Evolutionary conservation across 345 rosid genomes (phyloP).

Genomic region (Linum trigynum): DNA sequence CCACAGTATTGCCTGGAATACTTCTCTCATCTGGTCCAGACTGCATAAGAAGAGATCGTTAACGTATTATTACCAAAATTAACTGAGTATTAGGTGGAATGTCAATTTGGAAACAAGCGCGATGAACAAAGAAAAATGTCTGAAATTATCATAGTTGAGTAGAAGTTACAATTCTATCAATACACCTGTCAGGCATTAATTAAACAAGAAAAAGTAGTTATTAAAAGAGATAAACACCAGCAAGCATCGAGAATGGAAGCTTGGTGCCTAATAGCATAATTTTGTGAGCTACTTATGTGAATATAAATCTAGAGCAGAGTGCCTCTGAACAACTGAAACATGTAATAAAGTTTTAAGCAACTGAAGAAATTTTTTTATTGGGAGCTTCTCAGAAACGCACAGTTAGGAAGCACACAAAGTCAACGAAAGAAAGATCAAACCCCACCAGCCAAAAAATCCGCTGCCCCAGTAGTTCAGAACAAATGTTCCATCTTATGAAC

Average conservation of each 20-base stretch:
- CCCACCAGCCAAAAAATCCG: too few species aligned
- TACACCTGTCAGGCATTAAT: not conserved
- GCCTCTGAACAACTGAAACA: not conserved
- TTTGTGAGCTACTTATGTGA: not conserved
- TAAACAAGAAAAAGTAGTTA: too few species aligned
- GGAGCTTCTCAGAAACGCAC: not conserved
- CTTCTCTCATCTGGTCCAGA: slow-evolving; percentile 33
- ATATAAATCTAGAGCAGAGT: not conserved
- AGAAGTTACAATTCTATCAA: not conserved
- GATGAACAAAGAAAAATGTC: not conserved
- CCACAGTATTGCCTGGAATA: slow-evolving; percentile 28
- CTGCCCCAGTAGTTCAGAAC: too few species aligned
- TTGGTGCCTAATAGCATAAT: not conserved
- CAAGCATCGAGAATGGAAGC: not conserved
- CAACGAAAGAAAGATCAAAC: too few species aligned
- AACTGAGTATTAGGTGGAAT: not conserved
- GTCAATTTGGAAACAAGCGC: not conserved
- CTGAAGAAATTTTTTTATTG: not conserved
- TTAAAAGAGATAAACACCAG: not conserved
- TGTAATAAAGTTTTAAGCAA: not conserved
- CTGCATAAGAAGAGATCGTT: slow-evolving; percentile 1
- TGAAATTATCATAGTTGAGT: too few species aligned
- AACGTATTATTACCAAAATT: not conserved
- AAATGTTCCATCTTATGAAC: too few species aligned
- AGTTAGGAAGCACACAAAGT: too few species aligned